phyloP scores from a whole-genome alignment of 805 yeast species.

The Diddensiella transvaalensis region DNA sequence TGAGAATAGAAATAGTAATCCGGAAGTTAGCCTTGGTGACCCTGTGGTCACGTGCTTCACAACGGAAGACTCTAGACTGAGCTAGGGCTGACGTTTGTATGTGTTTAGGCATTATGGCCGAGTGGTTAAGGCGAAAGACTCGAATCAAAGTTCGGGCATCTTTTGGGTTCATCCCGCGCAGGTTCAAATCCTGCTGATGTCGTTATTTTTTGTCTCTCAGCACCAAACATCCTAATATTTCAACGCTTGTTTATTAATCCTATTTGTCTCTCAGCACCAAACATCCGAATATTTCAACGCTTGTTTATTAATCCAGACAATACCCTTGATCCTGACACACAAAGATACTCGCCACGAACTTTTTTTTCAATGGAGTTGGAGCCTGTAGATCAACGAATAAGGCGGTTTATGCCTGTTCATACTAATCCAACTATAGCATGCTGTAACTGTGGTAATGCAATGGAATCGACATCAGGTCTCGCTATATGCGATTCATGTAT shows the following conservation, averaged over 20 bases:
- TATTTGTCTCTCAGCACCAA: slow-evolving; percentile 29
- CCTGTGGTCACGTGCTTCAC: too few relatives aligned
- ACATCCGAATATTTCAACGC: neutral
- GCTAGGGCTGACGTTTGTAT: too few relatives aligned
- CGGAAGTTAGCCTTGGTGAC: too few relatives aligned
- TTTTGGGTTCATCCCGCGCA: slow-evolving; percentile 76
- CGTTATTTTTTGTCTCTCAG: slow-evolving; percentile 40
- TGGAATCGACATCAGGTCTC: slow-evolving; percentile 85
- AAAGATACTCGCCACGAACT: neutral
- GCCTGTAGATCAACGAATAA: slow-evolving; percentile 10
- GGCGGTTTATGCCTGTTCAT: slow-evolving; percentile 33
- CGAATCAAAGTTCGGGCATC: slow-evolving; percentile 48
- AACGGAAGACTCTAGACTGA: too few relatives aligned
- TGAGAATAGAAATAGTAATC: too few relatives aligned
- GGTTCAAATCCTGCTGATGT: slow-evolving; percentile 78
- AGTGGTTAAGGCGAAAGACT: slow-evolving; percentile 76
- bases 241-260: slow-evolving; percentile 49
- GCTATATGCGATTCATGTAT: slow-evolving; percentile 97
- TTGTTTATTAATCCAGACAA: neutral
- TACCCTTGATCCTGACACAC: neutral
- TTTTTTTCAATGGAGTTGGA: slow-evolving; percentile 13
- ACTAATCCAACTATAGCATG: slow-evolving; percentile 79
- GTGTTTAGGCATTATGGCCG: slow-evolving; percentile 61
- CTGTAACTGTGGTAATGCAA: slow-evolving; percentile 95
- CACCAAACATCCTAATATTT: neutral